Evolutionary conservation across 2,329 filamentous ascomycete species (phyloP).

Genomic region (Sporothrix euskadiensis): DNA sequence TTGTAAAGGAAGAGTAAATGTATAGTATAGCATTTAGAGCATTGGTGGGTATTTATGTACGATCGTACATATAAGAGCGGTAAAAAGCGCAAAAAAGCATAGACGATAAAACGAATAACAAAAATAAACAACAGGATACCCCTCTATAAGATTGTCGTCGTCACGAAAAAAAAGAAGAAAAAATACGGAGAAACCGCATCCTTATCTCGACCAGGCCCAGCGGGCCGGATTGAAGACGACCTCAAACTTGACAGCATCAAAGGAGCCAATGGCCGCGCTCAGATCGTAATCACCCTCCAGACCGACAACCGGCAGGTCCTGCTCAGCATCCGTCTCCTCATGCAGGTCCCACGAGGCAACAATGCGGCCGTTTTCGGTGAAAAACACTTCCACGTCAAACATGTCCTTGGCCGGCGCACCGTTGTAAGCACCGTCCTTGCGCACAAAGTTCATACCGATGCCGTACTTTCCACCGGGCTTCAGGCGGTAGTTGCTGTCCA

Average conservation of each 20-base stretch:
- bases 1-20: slow-evolving; percentile 46
- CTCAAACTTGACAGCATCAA: slow-evolving; percentile 68
- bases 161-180: no score
- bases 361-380: slow-evolving; percentile 65
- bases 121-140: slow-evolving; percentile 16
- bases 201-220: slow-evolving; percentile 52
- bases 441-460: slow-evolving; percentile 66
- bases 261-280: slow-evolving; percentile 69
- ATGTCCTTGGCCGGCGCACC: slow-evolving; percentile 31
- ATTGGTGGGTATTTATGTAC: not conserved
- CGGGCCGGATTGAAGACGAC: slow-evolving; percentile 59
- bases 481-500: slow-evolving; percentile 41
- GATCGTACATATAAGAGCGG: not conserved
- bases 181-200: no score
- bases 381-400: slow-evolving; percentile 63
- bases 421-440: not conserved
- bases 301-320: slow-evolving; percentile 64
- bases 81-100: not conserved
- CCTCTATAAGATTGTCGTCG: slow-evolving; percentile 22
- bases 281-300: slow-evolving; percentile 72
- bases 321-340: slow-evolving; percentile 67
- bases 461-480: slow-evolving; percentile 64
- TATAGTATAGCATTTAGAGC: not conserved
- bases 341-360: slow-evolving; percentile 69
- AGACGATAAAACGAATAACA: not conserved